phyloP scores from a whole-genome alignment of 2,329 filamentous ascomycete species.

The Colletotrichum noveboracense region DNA sequence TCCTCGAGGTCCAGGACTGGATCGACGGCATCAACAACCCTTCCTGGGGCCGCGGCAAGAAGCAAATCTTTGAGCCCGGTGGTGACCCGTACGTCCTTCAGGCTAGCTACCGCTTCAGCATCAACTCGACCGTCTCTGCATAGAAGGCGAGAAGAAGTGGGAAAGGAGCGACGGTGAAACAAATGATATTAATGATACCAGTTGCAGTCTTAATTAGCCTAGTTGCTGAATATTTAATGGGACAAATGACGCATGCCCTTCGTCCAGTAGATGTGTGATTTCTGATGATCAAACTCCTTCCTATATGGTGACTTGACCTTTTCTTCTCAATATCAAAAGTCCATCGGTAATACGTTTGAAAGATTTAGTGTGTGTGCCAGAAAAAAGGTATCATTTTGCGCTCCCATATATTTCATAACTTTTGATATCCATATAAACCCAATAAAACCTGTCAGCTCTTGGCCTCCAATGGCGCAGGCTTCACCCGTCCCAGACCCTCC shows the following conservation, averaged over 20 bases:
- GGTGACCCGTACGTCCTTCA: slow-evolving; percentile 66
- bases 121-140: slow-evolving; percentile 37
- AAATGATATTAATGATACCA: slow-evolving; percentile 13
- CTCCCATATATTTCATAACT: not conserved
- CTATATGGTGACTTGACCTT: not conserved
- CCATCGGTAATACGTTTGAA: not conserved
- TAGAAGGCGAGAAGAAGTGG: not conserved
- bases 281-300: not conserved
- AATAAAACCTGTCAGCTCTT: slow-evolving; percentile 3
- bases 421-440: not conserved
- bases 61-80: slow-evolving; percentile 65
- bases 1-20: slow-evolving; percentile 92
- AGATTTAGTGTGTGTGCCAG: not conserved
- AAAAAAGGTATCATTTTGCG: not conserved
- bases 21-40: slow-evolving; percentile 95
- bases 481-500: slow-evolving; percentile 86
- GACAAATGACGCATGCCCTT: not conserved
- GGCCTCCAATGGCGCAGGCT: slow-evolving; percentile 38
- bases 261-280: not conserved
- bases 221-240: not conserved
- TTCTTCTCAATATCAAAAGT: not conserved
- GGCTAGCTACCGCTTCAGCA: slow-evolving; percentile 65
- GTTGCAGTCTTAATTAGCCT: not conserved
- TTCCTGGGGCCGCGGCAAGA: slow-evolving; percentile 74
- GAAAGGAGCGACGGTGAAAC: not conserved